Evolutionary conservation across 306 rosid genomes (phyloP), one percentile per base, ranked within the genome.

Genomic region (Prosopis cineraria): DNA sequence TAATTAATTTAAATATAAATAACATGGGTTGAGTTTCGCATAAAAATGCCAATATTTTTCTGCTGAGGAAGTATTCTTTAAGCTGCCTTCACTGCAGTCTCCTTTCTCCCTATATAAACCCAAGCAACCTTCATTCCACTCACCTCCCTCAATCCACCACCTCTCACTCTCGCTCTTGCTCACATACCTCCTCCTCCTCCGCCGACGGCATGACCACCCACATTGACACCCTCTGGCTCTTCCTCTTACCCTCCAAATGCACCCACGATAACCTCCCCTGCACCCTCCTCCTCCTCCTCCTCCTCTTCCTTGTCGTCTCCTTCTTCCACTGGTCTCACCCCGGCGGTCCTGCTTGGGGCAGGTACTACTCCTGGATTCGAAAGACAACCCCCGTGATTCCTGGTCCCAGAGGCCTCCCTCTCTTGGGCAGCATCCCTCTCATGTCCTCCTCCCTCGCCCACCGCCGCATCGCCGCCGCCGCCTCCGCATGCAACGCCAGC

Each of bases 281-380:
- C 75, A 73, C 71, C 0, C 43, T 88, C 19, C 39, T 95, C 25
- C 16, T 90, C 72, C 53, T 91, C 27, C 66, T 55, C 47, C 36
- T 81, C 0, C 76, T 84, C 40, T 91, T 85, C 78, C 43, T 93
- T 11, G 37, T 83, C 79, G 68, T 85, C 72, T 31, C 87, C 56
- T 16, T 95, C 30, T 71, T 78, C 68, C 78, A 79, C 84, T 93
- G 99, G 99, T 88, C 90, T 72, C 93, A 95, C 86, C 93, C 98
- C 0, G 99, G 98, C 62, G 99, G 99, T 59, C 98, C 98, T 12
- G 97, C 99, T 19, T 95, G 98, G 98, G 99, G 99, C 1, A 45
- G 30, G 43, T 70, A 45, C 74, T 47, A 70, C 43, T 70, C 62
- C 34, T 78, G 73, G 64, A 62, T n/a, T 37, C 47, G 74, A 36